Base-by-base conservation (phyloP, 768 basidiomycete genomes). In the Punctularia strigosozonata region DNA sequence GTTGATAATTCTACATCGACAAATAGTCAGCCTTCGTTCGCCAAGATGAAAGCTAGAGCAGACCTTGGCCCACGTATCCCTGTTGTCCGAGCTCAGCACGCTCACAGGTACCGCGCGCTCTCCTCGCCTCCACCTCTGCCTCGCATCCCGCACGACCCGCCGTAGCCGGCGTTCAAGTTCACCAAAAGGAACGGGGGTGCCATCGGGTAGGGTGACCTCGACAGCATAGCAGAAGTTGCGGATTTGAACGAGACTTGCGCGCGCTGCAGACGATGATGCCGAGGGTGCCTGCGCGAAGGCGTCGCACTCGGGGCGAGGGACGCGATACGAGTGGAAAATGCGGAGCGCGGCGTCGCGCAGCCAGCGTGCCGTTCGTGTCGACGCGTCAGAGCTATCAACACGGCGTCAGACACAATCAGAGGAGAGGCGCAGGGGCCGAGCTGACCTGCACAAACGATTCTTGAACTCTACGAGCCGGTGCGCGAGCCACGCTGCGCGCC, bases 21-120 rank as follows among this genome's bases (percentile, higher is more conserved):
- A 24, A 22, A 39, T 37, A 14, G 25, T 24, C n/a, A 25, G n/a
- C 12, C 17, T 25, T n/a, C n/a, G n/a, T n/a, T 31, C 28, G 22
- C 24, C 38, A 36, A 41, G 21, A 28, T 26, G 14, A 17, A 38
- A 28, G 25, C 12, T 20, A 3, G 17, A 3, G 17, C n/a, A 31
- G 56, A 89, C 88, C 52, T 71, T 60, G 8, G 82, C 70, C 92
- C 92, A 95, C 8, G 54, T 62, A 56, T 94, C 86, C 44, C 92
- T 68, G 19, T 80, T 69, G 51, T 92, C 88, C 3, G 82, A 77
- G 18, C 77, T 86, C 32, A 95, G 62, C 0, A 78, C 65, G 6
- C 85, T 80, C 4, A 95, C 64, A 20, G 71, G 68, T 3, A 75
- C 55, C 0, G 82, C 68, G 10, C 47, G 56, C 43, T 87, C 80